Conservation (phyloP, 1,139 yeast species). For the Debaryomyces fabryi region DNA sequence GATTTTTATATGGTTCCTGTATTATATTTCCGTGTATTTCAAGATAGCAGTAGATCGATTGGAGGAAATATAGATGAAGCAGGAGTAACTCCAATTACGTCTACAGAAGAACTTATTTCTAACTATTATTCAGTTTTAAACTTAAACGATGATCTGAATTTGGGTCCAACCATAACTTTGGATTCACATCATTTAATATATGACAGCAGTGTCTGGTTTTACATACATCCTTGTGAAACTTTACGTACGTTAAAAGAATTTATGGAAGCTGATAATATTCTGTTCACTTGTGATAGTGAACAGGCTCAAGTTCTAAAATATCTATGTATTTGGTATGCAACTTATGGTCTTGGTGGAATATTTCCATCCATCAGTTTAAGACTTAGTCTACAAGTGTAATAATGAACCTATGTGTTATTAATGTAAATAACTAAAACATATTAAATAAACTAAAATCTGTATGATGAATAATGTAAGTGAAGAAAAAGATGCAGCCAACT, state of each 20-base stretch:
- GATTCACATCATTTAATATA: slow-evolving; percentile 31
- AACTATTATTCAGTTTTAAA: neutral
- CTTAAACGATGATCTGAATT: neutral
- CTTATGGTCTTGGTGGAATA: slow-evolving; percentile 27
- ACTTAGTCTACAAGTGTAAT: neutral
- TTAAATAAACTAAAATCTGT: slow-evolving; percentile 8
- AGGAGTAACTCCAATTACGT: neutral
- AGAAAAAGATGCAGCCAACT: slow-evolving; percentile 6
- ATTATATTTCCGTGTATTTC: slow-evolving; percentile 25
- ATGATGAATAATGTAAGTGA: slow-evolving; percentile 7
- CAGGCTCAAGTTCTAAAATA: slow-evolving; percentile 18
- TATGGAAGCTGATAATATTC: neutral
- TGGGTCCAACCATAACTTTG: slow-evolving; percentile 8
- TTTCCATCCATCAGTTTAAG: slow-evolving; percentile 16
- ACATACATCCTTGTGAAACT: slow-evolving; percentile 46
- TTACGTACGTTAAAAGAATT: slow-evolving; percentile 17
- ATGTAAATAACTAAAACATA: slow-evolving; percentile 6
- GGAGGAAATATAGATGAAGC: neutral
- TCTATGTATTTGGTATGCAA: slow-evolving; percentile 32
- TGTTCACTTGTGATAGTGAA: neutral
- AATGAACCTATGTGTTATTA: neutral
- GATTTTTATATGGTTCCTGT: slow-evolving; percentile 37
- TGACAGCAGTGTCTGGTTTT: slow-evolving; percentile 28
- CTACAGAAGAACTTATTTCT: slow-evolving; percentile 1
- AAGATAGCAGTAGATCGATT: neutral